Evolutionary conservation across 73 alveolate species (phyloP), one percentile per base, ranked within the genome.

Genomic region (Symbiodinium natans): DNA sequence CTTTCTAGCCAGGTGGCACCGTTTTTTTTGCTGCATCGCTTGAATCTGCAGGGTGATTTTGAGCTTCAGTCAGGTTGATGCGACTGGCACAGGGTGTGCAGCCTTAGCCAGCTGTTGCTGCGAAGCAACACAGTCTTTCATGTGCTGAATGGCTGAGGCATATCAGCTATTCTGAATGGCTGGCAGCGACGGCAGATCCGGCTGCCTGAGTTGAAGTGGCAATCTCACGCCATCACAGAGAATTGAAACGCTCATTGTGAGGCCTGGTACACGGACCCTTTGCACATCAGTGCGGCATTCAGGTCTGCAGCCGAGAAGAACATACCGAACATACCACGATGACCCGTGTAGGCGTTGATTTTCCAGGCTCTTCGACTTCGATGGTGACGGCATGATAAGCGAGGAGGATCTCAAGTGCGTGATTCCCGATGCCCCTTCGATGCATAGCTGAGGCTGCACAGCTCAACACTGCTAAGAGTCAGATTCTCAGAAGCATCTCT

Each of bases 141-240:
- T 6, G 21, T 13, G n/a, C n/a, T n/a, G n/a, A n/a, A n/a, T 27
- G 54, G 36, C 86, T n/a, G 48, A 90, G 97, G 97, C 97, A 90
- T 80, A 92, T 92, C 82, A 77, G 98, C 98, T 92, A 92, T 34
- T 92, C 98, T 84, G 98, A 92, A 42, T 92, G 98, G 98, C 83
- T 92, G 52, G 98, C 98, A 1, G 98, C 98, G 33, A 92, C 98
- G 7, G 98, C 92, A 11, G 98, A 92, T 38, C 92, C 97, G 15
- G 97, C 59, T 7, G 56, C 52, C 27, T 10, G 71, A 63, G 36
- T 3, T 1, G 77, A 19, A 63, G 17, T 8, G 25, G 3, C 77
- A 13, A 34, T 11, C 38, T 2, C 8, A 34, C 29, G 34, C 25
- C 31, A 23, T 63, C 39, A 6, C 38, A 63, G 77, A 2, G 68